Base-by-base conservation (phyloP, 345 rosid species). In the Salix dunnii region DNA sequence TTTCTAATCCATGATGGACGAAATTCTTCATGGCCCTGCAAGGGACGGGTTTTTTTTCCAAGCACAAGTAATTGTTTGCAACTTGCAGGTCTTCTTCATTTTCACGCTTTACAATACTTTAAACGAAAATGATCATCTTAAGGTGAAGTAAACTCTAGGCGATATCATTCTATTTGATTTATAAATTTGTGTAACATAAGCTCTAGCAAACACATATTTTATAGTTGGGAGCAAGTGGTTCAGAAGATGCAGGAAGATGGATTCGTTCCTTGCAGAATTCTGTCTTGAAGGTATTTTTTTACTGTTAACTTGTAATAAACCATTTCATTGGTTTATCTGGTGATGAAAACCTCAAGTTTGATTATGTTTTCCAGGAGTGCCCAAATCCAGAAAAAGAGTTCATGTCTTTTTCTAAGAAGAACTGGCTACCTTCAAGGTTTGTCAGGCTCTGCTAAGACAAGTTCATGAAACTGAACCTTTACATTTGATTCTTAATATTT, bases 221-320 rank as follows among this genome's bases (percentile, higher is more conserved):
- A 43, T 68, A 96, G 99, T 82, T 93, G 84, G 99, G 99, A 74
- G 97, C 99, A 63, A 87, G 86, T 74, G 91, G 99, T 87, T 83
- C 99, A 68, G 99, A 96, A 86, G 97, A 93, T 71, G 97, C 98
- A 40, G 98, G 94, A 21, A 85, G 80, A 79, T 96, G 99, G 99
- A 96, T 93, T 66, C 79, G 71, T 55, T 86, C 89, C 30, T 76
- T 93, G 76, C 89, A 92, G 81, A 88, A 86, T 78, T 90, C 95
- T 55, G 88, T 90, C n/a, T 70, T 86, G 53, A 96, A 91, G 99
- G 99, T 94, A 35, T 35, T 35, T 81, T 70, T 3, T 63, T 48
- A 68, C 67, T 21, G 7, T 66, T 55, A 7, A 65, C 36, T 30
- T 28, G 8, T 4, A 53, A 40, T 6, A 65, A 35, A 20, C 35